These are phyloP conservation scores for Tuber calosporum DNA, from an alignment of 495 filamentous ascomycete species.

Conservation along the genomic window DNA sequence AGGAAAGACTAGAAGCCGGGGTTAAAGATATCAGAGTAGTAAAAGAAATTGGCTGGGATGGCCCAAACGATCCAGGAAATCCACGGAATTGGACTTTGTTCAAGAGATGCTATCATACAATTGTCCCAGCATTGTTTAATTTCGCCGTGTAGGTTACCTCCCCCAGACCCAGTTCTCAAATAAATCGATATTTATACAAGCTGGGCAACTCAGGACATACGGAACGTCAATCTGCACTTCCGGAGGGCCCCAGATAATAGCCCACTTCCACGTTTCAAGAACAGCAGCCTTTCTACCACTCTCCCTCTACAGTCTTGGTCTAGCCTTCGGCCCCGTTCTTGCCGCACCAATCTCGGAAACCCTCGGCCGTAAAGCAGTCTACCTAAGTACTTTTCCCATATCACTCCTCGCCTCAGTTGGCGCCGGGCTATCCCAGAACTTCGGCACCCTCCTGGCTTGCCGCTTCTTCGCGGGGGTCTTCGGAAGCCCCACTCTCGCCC, in stretches of 20 bases:
- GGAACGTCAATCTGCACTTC: slow-evolving; percentile 53
- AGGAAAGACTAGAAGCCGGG: background rate
- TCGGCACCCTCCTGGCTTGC: slow-evolving; percentile 52
- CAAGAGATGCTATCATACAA: slow-evolving; percentile 47
- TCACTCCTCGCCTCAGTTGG: slow-evolving; percentile 60
- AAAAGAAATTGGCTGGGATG: slow-evolving; percentile 46
- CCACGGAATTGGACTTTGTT: slow-evolving; percentile 53
- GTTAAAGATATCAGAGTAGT: background rate
- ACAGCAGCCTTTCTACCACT: slow-evolving; percentile 53
- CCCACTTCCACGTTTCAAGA: slow-evolving; percentile 47
- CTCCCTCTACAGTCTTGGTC: slow-evolving; percentile 52
- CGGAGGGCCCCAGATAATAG: slow-evolving; percentile 44
- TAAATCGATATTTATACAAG: background rate
- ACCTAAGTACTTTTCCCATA: slow-evolving; percentile 47
- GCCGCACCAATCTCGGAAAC: slow-evolving; percentile 57
- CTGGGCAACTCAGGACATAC: slow-evolving; percentile 45
- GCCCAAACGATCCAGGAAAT: slow-evolving; percentile 51
- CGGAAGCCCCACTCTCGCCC: slow-evolving; percentile 51
- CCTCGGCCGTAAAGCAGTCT: slow-evolving; percentile 51
- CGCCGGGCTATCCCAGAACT: slow-evolving; percentile 51
- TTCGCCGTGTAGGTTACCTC: slow-evolving; percentile 44
- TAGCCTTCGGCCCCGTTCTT: slow-evolving; percentile 55
- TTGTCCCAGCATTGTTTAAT: slow-evolving; percentile 47
- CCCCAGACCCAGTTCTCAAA: background rate
- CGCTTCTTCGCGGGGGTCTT: slow-evolving; percentile 58